These are phyloP conservation scores for Juncus effusus DNA, from an alignment of 176 grass and related monocot genomes.

Conservation along the genomic window DNA sequence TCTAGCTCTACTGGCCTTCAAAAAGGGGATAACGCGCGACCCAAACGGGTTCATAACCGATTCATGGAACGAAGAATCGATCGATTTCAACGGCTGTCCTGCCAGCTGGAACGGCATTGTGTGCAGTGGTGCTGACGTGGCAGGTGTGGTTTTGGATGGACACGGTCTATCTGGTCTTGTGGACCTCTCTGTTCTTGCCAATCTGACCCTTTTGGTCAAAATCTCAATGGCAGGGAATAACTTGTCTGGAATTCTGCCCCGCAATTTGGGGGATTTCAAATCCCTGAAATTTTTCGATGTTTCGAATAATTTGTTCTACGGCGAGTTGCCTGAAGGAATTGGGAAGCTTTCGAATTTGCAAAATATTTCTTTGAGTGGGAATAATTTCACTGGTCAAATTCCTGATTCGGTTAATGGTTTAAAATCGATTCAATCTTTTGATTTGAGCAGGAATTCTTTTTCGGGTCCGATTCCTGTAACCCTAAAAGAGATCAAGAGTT, in stretches of 20 bases:
- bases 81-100: conserved; percentile 93
- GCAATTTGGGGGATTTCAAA: conserved; percentile 50
- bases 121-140: conserved; percentile 77
- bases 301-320: conserved; percentile 66
- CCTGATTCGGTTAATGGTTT: conserved; percentile 63
- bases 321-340: conserved; percentile 47
- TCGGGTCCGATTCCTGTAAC: conserved; percentile 48
- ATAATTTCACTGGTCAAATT: conserved; percentile 77
- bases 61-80: conserved; percentile 92
- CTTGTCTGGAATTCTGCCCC: conserved; percentile 60
- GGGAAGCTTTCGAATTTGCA: conserved; percentile 68
- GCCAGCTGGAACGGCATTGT: conserved; percentile 91
- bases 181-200: conserved; percentile 72
- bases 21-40: conserved; percentile 91
- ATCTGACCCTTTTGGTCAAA: conserved; percentile 76
- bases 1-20: conserved; percentile 84
- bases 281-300: conserved; percentile 81
- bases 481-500: conserved; percentile 56
- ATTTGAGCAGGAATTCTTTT: conserved; percentile 68
- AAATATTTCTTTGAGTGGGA: conserved; percentile 73
- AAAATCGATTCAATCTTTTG: conserved; percentile 64
- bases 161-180: conserved; percentile 63
- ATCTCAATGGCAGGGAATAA: conserved; percentile 88
- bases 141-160: conserved; percentile 66
- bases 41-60: conserved; percentile 66